Evolutionary conservation across 2,329 filamentous ascomycete genomes (phyloP).

Genomic region (Fusarium tanahbumbuense): DNA sequence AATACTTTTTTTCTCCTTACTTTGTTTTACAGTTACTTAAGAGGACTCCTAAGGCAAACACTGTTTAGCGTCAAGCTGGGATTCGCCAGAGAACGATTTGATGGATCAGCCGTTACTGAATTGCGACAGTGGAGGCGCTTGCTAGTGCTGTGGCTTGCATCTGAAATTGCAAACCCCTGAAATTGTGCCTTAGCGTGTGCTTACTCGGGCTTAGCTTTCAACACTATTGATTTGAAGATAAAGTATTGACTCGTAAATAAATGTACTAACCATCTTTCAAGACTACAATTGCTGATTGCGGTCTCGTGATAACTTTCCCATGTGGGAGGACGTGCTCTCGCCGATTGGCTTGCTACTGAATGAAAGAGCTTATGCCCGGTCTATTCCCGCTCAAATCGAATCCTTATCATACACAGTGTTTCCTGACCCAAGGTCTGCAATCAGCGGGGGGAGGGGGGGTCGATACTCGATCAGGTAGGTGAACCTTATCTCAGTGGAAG

Average conservation of each 20-base stretch:
- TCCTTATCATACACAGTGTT: accelerated
- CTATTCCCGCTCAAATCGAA: not conserved
- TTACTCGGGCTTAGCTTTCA: not conserved
- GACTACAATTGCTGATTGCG: not conserved
- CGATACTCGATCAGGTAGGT: too few species aligned
- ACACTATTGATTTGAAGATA: not conserved
- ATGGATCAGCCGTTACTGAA: not conserved
- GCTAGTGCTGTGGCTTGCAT: not conserved
- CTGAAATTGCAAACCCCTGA: not conserved
- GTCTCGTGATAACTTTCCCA: not conserved
- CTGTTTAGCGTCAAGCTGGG: not conserved
- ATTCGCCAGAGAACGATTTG: not conserved
- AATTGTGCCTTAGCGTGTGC: not conserved
- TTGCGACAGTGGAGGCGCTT: not conserved
- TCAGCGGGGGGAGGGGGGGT: too few species aligned
- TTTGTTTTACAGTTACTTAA: accelerated
- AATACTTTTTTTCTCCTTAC: not conserved
- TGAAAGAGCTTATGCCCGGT: accelerated
- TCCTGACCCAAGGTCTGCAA: too few species aligned
- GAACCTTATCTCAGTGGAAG: too few species aligned
- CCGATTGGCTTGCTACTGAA: accelerated
- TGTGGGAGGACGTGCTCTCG: not conserved
- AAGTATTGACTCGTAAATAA: not conserved
- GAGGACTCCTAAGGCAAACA: not conserved
- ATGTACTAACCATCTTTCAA: not conserved